Evolutionary conservation across 495 filamentous ascomycete genomes (phyloP).

Genomic region (Neurospora sp.): DNA sequence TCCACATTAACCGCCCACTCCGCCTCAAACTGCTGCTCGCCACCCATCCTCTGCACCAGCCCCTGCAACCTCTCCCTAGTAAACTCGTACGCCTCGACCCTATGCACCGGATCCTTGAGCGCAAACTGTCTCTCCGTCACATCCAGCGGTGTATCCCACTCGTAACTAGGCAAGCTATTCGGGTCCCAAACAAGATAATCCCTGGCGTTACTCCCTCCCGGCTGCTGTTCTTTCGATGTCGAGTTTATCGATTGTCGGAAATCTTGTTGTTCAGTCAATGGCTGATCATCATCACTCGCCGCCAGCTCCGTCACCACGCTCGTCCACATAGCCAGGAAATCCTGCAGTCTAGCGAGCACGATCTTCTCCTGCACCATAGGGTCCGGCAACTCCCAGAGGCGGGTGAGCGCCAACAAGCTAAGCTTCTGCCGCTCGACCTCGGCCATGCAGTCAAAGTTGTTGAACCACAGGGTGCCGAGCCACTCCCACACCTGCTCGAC

Average conservation of each 20-base stretch:
- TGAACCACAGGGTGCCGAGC: slow-evolving; percentile 83
- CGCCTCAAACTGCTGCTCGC: slow-evolving; percentile 60
- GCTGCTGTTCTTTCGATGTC: not conserved
- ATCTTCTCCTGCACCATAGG: slow-evolving; percentile 33
- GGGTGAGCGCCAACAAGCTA: slow-evolving; percentile 69
- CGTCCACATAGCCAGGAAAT: slow-evolving; percentile 46
- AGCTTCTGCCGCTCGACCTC: slow-evolving; percentile 70
- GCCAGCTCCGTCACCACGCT: slow-evolving; percentile 33
- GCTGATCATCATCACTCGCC: slow-evolving; percentile 10
- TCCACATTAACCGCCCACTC: slow-evolving; percentile 87
- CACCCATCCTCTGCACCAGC: slow-evolving; percentile 58
- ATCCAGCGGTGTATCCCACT: slow-evolving; percentile 59
- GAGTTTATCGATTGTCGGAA: not conserved
- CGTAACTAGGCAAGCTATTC: slow-evolving; percentile 51
- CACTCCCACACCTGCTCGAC: slow-evolving; percentile 50
- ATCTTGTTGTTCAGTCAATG: not conserved
- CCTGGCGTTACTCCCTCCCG: not conserved
- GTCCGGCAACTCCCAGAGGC: slow-evolving; percentile 56
- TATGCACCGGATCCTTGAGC: slow-evolving; percentile 58
- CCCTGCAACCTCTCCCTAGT: slow-evolving; percentile 55
- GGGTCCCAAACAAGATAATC: slow-evolving; percentile 52
- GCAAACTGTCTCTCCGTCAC: slow-evolving; percentile 40
- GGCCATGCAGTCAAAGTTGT: slow-evolving; percentile 71
- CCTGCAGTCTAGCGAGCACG: slow-evolving; percentile 37
- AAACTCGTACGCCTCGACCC: slow-evolving; percentile 58